Evolutionary conservation across 495 filamentous ascomycete species (phyloP).

Genomic region (Penicillium egyptiacum): DNA sequence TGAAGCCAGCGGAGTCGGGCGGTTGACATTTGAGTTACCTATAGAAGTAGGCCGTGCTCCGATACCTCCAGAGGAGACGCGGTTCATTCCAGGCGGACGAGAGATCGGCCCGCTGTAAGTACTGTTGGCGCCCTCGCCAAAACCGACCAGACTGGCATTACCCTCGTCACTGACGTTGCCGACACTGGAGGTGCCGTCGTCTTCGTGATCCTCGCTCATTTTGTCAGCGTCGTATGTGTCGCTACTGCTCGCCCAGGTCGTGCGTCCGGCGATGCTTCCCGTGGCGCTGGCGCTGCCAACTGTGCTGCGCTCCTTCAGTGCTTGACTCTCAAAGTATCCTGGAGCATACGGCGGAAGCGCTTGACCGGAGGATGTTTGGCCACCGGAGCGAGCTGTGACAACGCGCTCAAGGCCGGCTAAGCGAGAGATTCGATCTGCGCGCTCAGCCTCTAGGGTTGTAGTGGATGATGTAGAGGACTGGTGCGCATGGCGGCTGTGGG

Average conservation of each 20-base stretch:
- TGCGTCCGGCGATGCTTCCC: constrained; percentile 68
- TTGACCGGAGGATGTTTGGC: constrained; percentile 30
- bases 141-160: constrained; percentile 72
- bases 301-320: constrained; percentile 71
- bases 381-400: constrained; percentile 59
- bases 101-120: constrained; percentile 73
- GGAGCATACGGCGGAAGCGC: constrained; percentile 31
- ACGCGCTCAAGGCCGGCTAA: constrained; percentile 83
- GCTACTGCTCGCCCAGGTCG: constrained; percentile 70
- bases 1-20: constrained; percentile 28
- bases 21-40: constrained; percentile 32
- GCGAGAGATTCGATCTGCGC: constrained; percentile 89
- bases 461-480: constrained; percentile 56
- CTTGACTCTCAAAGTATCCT: constrained; percentile 70
- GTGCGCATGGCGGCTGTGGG: constrained; percentile 57
- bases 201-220: constrained; percentile 65
- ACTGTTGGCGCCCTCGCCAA: constrained; percentile 83
- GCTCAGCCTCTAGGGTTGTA: constrained; percentile 80
- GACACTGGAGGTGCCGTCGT: constrained; percentile 60
- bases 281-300: constrained; percentile 82
- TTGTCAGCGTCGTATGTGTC: constrained; percentile 63
- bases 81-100: constrained; percentile 30
- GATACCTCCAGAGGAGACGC: constrained; percentile 34
- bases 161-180: constrained; percentile 80
- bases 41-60: constrained; percentile 34